phyloP scores from a whole-genome alignment of 179 eudicot species.

The Camellia oleifera region DNA sequence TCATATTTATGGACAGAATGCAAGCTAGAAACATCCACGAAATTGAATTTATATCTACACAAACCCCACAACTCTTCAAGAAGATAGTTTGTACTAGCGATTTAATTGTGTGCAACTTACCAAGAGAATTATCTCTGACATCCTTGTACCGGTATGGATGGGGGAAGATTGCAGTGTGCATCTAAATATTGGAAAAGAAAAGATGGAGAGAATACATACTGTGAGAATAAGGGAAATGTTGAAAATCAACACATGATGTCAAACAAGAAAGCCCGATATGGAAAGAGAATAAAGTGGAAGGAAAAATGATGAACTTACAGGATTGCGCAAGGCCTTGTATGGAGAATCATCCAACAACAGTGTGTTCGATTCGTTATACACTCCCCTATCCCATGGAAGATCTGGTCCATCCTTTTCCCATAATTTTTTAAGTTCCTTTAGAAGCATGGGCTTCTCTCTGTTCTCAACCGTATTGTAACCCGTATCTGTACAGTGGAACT shows the following conservation, averaged over 20 bases:
- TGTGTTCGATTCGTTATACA: slow-evolving; percentile 72
- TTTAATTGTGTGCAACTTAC: not conserved
- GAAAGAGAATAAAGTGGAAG: not conserved
- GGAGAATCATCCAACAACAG: slow-evolving; percentile 88
- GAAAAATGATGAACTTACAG: slow-evolving; percentile 48
- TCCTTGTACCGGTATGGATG: slow-evolving; percentile 11
- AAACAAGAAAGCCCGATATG: not conserved
- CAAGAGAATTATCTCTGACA: slow-evolving; percentile 7
- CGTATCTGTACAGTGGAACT: slow-evolving; percentile 67
- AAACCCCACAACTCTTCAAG: not conserved
- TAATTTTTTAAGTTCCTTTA: slow-evolving; percentile 72
- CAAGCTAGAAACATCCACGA: not conserved
- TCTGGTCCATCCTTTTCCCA: slow-evolving; percentile 55
- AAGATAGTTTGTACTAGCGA: not conserved
- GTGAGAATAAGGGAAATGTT: not conserved
- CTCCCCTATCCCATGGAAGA: slow-evolving; percentile 81
- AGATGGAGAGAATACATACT: not conserved
- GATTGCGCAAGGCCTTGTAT: slow-evolving; percentile 76
- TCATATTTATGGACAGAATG: not conserved
- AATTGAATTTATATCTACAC: not conserved
- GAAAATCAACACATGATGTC: not conserved
- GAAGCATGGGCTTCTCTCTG: slow-evolving; percentile 55
- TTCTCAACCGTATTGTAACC: slow-evolving; percentile 57
- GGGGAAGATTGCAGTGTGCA: slow-evolving; percentile 13
- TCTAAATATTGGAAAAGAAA: not conserved